Evolutionary conservation across 202 grass and related monocot species (phyloP), one percentile per base, ranked within the genome.

Genomic region (Schoenoplectus tabernaemontani): DNA sequence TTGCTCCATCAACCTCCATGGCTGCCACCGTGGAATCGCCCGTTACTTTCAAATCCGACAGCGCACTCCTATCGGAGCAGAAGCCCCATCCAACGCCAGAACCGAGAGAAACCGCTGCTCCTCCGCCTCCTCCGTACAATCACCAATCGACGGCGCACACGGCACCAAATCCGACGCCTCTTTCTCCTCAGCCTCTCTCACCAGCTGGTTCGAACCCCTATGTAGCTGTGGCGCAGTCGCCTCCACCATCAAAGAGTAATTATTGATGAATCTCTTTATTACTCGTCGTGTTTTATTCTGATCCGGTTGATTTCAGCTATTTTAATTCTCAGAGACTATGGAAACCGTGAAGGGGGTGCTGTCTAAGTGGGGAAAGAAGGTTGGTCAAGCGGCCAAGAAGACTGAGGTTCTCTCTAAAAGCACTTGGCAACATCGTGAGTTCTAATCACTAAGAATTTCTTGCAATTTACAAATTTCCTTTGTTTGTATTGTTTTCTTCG

Each of bases 391-490:
- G 28, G 79, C 82, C 1, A 84, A 85, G 85, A 97, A 86, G 74
- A 88, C 93, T 0, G 93, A 97, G 88, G 93, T 91, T 54, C 68
- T 97, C 60, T 93, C 93, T 16, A 85, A 87, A 80, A 93, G 91
- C 84, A 93, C 93, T 17, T 97, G 93, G 93, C 93, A 93, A 84
- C 93, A 97, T 82, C 30, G 93, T 97, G 58, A 86, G 90, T 62
- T 12, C 1, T 28, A 47, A 8, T 71, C 11, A 24, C 26, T 15
- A 15, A 0, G 3, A 70, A 47, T 46, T 70, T 42, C 9, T 28
- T 10, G 4, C 22, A 24, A 28, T 46, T 46, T 19, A 23, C 3
- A 36, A 53, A 1, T 33, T 51, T 13, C 20, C 1, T 0, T 16
- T 51, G 15, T 24, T 32, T 50, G 7, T 42, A 10, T 46, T 30